Evolutionary conservation across 2,329 filamentous ascomycete species (phyloP), one percentile per base, ranked within the genome.

Genomic region (Leptographium lundbergii): DNA sequence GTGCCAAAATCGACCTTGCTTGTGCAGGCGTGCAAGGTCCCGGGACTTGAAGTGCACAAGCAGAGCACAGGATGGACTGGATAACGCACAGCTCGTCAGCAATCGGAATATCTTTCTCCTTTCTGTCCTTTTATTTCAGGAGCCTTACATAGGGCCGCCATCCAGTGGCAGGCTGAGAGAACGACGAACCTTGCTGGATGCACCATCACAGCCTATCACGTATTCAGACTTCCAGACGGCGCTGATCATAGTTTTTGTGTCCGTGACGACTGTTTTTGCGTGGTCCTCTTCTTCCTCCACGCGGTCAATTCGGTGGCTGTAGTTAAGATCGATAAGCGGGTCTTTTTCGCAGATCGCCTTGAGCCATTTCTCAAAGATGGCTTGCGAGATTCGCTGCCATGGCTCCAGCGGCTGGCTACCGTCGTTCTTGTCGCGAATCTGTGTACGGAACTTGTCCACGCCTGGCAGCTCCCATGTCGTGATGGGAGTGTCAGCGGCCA

Each of bases 321-420:
- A 71, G n/a, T 60, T 57, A 9, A 61, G 57, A 4, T 67, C 65
- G 51, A 71, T 64, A 9, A 63, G 53, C 0, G 65, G 67, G 19
- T 68, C 54, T n/a, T 50, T 57, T 3, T 63, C 57, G 52, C 65
- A 63, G 9, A 64, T 58, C 5, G 48, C 58, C 24, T 68, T 68
- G 47, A 74, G 62, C 67, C 68, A 74, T 3, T 63, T 63, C 32
- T 72, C 69, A 22, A 74, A 67, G 10, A 71, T 61, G 25, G 66
- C 65, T 56, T 70, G 68, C 25, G 70, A 71, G 32, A 67, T 64
- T n/a, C 70, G 59, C 60, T 70, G 69, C 34, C 65, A 64, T 0
- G 70, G 66, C 57, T 72, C 70, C 2, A 61, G 58, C 7, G 70
- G 66, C 56, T 65, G 60, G 3, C 63, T 63, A 3, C 71, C 71